These are phyloP conservation scores for Entonaema liquescens DNA, from an alignment of 495 filamentous ascomycete genomes.

Conservation along the genomic window DNA sequence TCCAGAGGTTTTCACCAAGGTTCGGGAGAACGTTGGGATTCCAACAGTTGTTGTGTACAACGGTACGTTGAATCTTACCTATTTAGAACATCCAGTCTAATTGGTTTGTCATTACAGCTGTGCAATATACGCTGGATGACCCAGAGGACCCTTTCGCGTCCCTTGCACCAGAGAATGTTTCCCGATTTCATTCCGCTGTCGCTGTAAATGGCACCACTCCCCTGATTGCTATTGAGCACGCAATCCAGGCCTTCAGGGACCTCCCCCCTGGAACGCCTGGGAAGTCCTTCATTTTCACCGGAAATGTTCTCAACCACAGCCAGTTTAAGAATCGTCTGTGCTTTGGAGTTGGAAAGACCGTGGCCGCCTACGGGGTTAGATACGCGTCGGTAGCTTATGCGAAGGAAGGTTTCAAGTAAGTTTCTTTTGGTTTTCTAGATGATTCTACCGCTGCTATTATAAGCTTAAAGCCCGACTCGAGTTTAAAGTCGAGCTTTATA, in stretches of 20 bases:
- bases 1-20: conserved; percentile 20
- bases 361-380: conserved; percentile 19
- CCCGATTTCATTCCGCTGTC: conserved; percentile 10
- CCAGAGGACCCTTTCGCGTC: conserved; percentile 19
- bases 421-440: background rate
- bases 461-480: background rate
- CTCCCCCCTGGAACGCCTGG: conserved; percentile 10
- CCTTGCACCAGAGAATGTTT: conserved; percentile 19
- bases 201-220: conserved; percentile 22
- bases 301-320: conserved; percentile 23
- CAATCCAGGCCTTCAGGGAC: conserved; percentile 6
- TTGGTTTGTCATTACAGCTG: background rate
- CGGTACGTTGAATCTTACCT: background rate
- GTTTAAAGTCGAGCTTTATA: background rate
- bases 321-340: conserved; percentile 22
- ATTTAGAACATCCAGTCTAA: background rate
- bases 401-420: conserved; percentile 21
- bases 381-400: conserved; percentile 20
- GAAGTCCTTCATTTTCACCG: conserved; percentile 22
- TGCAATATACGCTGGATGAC: conserved; percentile 17
- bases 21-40: conserved; percentile 14
- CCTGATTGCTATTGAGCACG: conserved; percentile 18
- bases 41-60: conserved; percentile 21
- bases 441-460: background rate
- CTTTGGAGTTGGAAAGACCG: conserved; percentile 19